These are phyloP conservation scores for Clarkia xantiana DNA, from an alignment of 345 rosid species.

Conservation along the genomic window DNA sequence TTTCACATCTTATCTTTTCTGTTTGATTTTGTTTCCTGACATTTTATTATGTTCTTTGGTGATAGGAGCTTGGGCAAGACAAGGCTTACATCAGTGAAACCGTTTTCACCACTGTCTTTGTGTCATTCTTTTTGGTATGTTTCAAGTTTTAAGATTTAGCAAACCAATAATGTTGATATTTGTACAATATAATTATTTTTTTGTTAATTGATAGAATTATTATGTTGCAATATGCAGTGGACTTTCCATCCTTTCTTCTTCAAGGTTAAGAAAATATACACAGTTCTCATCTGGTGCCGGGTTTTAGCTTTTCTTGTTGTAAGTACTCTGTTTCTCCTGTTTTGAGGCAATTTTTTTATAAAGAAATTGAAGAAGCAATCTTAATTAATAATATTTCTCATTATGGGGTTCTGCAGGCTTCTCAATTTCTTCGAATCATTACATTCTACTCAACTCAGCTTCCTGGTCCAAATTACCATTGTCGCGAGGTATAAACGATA, in stretches of 20 bases:
- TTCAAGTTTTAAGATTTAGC: conserved; percentile 8
- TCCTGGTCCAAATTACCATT: conserved; percentile 97
- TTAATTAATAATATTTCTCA: not conserved
- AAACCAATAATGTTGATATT: no score
- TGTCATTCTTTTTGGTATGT: conserved; percentile 67
- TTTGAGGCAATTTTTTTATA: no score
- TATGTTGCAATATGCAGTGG: conserved; percentile 53
- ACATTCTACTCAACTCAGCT: conserved; percentile 95
- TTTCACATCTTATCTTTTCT: no score
- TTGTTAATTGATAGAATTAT: no score
- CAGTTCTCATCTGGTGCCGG: conserved; percentile 95
- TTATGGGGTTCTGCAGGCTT: conserved; percentile 37
- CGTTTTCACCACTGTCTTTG: conserved; percentile 49
- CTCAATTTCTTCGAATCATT: conserved; percentile 70
- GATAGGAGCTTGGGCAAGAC: conserved; percentile 89
- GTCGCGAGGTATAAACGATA: conserved; percentile 54
- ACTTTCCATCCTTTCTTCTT: conserved; percentile 92
- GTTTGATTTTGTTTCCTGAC: no score
- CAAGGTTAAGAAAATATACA: conserved; percentile 92
- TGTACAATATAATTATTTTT: no score
- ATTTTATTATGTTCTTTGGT: conserved; percentile 1
- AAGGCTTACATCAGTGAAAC: conserved; percentile 87
- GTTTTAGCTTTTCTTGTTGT: conserved; percentile 89
- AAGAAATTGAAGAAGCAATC: no score
- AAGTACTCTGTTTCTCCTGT: conserved; percentile 20